These are phyloP conservation scores for Boletus semigastroideus DNA, from an alignment of 1,284 basidiomycete species.

Conservation along the genomic window DNA sequence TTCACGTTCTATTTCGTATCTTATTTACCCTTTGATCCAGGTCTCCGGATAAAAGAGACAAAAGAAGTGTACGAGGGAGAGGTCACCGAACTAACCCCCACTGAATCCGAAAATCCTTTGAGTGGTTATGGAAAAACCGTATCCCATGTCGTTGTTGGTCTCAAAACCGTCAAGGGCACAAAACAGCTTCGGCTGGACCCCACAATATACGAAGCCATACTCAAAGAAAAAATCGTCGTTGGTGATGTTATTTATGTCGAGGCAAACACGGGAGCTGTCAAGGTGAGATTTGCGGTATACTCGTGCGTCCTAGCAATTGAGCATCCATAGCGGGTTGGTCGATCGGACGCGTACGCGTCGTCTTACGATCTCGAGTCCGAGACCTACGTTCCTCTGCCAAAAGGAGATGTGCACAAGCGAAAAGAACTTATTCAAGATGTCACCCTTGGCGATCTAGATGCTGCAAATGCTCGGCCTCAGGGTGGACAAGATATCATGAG, in stretches of 20 bases:
- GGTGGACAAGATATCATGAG: conserved; percentile 99
- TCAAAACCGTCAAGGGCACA: conserved; percentile 98
- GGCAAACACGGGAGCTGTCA: conserved; percentile 92
- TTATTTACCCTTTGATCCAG: conserved; percentile 42
- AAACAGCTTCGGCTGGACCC: conserved; percentile 96
- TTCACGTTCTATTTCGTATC: neutral
- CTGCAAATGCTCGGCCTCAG: conserved; percentile 94
- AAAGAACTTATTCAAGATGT: conserved; percentile 99
- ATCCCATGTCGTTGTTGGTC: conserved; percentile 92
- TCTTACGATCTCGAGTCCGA: conserved; percentile 98
- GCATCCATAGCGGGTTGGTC: conserved; percentile 76
- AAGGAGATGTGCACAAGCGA: conserved; percentile 97
- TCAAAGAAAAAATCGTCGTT: conserved; percentile 96
- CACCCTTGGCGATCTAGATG: conserved; percentile 94
- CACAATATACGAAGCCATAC: conserved; percentile 94
- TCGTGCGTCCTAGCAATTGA: neutral
- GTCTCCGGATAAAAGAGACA: conserved; percentile 95
- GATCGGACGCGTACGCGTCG: conserved; percentile 98
- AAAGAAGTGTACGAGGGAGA: conserved; percentile 99
- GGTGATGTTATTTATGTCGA: conserved; percentile 99
- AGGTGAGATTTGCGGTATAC: conserved; percentile 51
- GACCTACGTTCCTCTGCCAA: conserved; percentile 96
- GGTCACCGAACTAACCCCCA: conserved; percentile 94
- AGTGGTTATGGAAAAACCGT: conserved; percentile 99
- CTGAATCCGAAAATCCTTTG: conserved; percentile 93